A percentile compares a stretch with the other conserved stretches of the same genome.
phyloP scores from a whole-genome alignment of 2,329 filamentous ascomycete genomes.

The Curvularia eragrostidis region DNA sequence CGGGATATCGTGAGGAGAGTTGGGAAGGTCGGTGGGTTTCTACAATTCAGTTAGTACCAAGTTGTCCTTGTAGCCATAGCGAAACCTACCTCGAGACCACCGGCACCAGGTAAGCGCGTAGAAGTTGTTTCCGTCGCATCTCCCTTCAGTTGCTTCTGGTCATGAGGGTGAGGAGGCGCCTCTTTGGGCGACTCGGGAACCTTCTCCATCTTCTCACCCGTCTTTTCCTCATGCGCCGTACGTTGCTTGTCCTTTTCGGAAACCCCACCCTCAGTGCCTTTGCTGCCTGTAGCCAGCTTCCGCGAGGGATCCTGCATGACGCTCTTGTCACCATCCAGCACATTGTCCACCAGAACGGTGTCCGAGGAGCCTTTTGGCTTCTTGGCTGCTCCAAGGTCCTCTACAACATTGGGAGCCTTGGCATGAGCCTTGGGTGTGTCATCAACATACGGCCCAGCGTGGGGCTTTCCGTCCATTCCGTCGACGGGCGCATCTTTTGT shows the following conservation, averaged over 20 bases:
- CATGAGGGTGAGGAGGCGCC: conserved; percentile 79
- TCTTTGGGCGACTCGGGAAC: conserved; percentile 85
- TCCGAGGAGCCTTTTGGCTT: conserved; percentile 30
- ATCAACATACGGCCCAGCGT: conserved; percentile 80
- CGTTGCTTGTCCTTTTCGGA: conserved; percentile 83
- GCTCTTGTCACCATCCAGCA: conserved; percentile 68
- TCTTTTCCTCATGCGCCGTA: conserved; percentile 70
- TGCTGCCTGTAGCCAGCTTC: conserved; percentile 78
- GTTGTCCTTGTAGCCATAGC: background rate
- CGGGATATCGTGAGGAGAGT: conserved; percentile 76
- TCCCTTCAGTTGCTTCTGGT: conserved; percentile 67
- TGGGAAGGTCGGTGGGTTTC: conserved; percentile 84
- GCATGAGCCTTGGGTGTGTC: conserved; percentile 46
- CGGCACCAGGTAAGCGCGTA: conserved; percentile 40
- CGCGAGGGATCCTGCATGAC: conserved; percentile 92
- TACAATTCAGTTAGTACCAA: conserved; percentile 43
- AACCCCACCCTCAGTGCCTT: conserved; percentile 88
- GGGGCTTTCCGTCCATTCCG: conserved; percentile 91
- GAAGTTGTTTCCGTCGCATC: conserved; percentile 18
- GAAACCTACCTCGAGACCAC: conserved; percentile 48
- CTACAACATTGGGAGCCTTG: conserved; percentile 43
- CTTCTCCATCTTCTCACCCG: conserved; percentile 71
- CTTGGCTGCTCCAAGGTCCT: conserved; percentile 49
- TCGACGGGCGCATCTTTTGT: conserved; percentile 89
- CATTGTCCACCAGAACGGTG: conserved; percentile 47